Evolutionary conservation across 2,329 filamentous ascomycete genomes (phyloP), one percentile per base, ranked within the genome.

Genomic region (Penicillium sp.): DNA sequence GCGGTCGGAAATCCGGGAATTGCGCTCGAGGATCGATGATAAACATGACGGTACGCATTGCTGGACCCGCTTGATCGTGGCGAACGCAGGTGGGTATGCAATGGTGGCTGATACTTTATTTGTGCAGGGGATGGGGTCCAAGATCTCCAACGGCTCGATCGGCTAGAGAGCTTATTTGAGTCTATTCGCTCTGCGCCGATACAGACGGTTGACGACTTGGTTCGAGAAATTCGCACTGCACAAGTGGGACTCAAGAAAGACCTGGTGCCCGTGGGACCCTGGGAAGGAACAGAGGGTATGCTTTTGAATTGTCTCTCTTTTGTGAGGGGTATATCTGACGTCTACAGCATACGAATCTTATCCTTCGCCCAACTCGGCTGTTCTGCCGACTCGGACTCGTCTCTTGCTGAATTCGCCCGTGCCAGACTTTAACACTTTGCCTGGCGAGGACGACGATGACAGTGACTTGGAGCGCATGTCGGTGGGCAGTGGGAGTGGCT

Each of bases 151-250:
- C 69, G 68, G 53, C 58, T 69, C 43, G 63, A 64, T 36, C 62
- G 69, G 54, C 60, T 73, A 21, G 68, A 71, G 53, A 58, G 53
- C 48, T 63, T 73, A 43, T 71, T 73, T 56, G 63, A 67, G 22
- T 67, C 66, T 36, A 68, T 73, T 56, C 70, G 70, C 13, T 67
- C 66, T 5, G 71, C 68, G 9, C 68, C 70, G 59, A 31, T 53
- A 64, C 18, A 60, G 2, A 11, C 68, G 18, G 68, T 72, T 24
- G 69, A 70, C 45, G 57, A 64, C n/a, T 49, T 73, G 21, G 58
- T 73, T 42, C 61, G 57, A 2, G 60, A 68, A 32, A 65, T 73
- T 48, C 67, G 71, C 27, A 49, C 55, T 4, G 50, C 61, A 22
- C 62, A 61, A 27, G 57, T 59, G 13, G 59, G 56, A 4, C 36